phyloP scores from a whole-genome alignment of 495 filamentous ascomycete genomes.

The Aspergillus mulundensis region DNA sequence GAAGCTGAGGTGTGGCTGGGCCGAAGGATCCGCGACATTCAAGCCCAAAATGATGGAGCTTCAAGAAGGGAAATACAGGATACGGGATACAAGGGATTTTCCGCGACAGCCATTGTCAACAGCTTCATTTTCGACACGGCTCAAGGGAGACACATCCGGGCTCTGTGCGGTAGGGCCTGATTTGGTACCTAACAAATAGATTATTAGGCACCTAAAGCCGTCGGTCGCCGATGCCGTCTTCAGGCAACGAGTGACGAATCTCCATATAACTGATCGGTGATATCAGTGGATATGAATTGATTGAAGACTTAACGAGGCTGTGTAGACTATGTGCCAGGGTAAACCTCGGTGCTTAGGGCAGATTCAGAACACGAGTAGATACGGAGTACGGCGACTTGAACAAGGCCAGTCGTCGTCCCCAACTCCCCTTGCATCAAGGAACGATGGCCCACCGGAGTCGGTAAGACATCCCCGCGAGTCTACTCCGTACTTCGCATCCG shows the following conservation, averaged over 20 bases:
- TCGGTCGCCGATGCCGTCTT: neutral
- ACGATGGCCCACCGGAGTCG: neutral
- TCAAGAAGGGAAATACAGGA: too few relatives aligned
- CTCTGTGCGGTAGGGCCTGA: neutral
- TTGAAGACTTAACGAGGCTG: conserved; percentile 3
- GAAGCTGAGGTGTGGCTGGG: conserved; percentile 16
- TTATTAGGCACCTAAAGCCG: neutral
- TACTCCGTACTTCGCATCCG: neutral
- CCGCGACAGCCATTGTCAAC: neutral
- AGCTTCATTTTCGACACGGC: neutral
- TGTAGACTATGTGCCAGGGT: neutral
- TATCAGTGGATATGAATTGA: neutral
- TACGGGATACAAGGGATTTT: neutral
- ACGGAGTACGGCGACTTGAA: neutral
- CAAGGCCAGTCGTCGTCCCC: neutral
- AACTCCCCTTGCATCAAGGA: conserved; percentile 6
- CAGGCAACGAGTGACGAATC: neutral
- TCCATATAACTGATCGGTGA: neutral
- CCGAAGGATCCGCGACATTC: conserved; percentile 21
- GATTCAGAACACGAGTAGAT: neutral
- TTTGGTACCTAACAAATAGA: conserved; percentile 1
- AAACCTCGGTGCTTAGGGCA: neutral
- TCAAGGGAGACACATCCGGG: neutral
- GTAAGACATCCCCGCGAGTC: conserved; percentile 3
- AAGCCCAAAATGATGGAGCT: conserved; percentile 12